Base-by-base conservation (phyloP, 768 basidiomycete species). In the Leccinum arenicola region DNA sequence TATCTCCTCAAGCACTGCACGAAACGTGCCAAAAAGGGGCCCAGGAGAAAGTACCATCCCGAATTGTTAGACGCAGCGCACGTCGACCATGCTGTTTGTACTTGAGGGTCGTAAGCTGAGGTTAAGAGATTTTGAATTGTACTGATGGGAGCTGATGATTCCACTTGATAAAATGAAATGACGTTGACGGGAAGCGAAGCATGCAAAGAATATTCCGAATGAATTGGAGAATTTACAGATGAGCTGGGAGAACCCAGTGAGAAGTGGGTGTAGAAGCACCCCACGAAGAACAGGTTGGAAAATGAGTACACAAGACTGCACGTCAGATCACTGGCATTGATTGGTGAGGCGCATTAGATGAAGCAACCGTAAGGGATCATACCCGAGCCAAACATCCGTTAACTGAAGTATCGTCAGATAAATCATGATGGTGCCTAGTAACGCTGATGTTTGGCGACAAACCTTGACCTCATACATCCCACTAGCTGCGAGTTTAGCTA, bases 361-460 rank as follows among this genome's bases (percentile, higher is more conserved):
- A 47, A 33, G 25, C 8, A 49, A 45, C 27, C 11, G 3, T 51
- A 36, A 2, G 31, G 15, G 54, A 27, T 68, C 82, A 56, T 71
- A 90, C 89, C 90, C 92, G 70, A 93, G 79, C 92, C 92, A 94
- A 84, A 93, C 91, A 77, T 93, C 92, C 17, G 86, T 74, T 69
- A 94, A 94, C 86, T 90, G 57, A 1, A 48, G 52, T 25, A 36
- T 17, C 33, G 53, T 64, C 60, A 61, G 60, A 59, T 33, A 29
- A 29, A 29, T 29, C 27, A 29, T 48, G 35, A 3, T 31, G 43
- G 14, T 50, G 31, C 33, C 10, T 27, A n/a, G 52, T 50, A 43
- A 53, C 31, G 49, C 35, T 38, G 14, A 29, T 19, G 54, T 31
- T 29, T 14, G 33, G 17, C 10, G 35, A 62, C 57, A 68, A 63